Base-by-base conservation (phyloP, 495 filamentous ascomycete genomes). In the Patellaria atrata region DNA sequence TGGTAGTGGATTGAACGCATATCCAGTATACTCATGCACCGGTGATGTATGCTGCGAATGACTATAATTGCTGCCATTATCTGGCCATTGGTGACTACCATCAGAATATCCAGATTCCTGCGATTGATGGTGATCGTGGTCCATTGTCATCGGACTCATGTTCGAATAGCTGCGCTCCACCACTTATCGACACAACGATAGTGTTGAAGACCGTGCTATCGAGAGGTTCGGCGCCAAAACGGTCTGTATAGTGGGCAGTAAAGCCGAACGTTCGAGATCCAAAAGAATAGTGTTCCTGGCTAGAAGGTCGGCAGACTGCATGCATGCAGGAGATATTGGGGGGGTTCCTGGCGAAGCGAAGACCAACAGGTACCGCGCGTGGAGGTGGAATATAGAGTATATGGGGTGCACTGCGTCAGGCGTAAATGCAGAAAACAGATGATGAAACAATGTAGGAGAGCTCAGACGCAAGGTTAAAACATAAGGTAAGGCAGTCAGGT, bases 11-110 rank as follows among this genome's bases (percentile, higher is more conserved):
- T 49, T 43, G 46, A 62, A 65, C 37, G 46, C 48, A 46, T 62
- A 67, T 26, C 51, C 54, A 35, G 43, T 40, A 47, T 60, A 67
- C 25, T 65, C 61, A 29, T 65, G 54, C 13, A 50, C 52, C 3
- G 64, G 61, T 21, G 64, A 61, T 15, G 51, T 50, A 30, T 61
- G 58, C 22, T 56, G 52, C 17, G 50, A 45, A 21, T 51, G 55
- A 16, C 35, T 33, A 27, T 55, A 58, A 15, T 45, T 26, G 18
- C 35, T 33, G 30, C 38, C 43, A 21, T 50, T 44, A 11, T 55
- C 46, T 7, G 47, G 33, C 44, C 53, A 49, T 21, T 47, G 34
- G 12, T 30, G 24, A 27, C 34, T 34, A 29, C 43, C 41, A 40
- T 56, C 56, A 33, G 57, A 45, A 35, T 53, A 54, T 11, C 43